phyloP scores from a whole-genome alignment of 805 yeast genomes.

The Suhomyces sp. region DNA sequence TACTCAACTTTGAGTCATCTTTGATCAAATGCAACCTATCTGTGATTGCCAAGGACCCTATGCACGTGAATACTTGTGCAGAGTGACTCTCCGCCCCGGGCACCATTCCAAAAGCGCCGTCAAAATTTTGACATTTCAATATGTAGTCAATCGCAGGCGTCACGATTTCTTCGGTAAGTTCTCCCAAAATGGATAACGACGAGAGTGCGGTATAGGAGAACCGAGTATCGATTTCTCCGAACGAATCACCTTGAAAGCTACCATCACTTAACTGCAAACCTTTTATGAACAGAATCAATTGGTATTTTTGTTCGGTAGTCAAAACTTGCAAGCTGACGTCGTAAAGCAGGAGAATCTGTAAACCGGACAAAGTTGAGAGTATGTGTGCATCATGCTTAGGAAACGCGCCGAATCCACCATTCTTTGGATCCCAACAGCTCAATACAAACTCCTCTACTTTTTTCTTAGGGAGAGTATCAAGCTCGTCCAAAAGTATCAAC shows the following conservation, averaged over 20 bases:
- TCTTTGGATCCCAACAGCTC: slow-evolving; percentile 54
- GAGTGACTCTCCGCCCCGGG: slow-evolving; percentile 97
- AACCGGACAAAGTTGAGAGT: slow-evolving; percentile 77
- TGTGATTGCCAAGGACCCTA: slow-evolving; percentile 75
- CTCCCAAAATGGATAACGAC: slow-evolving; percentile 66
- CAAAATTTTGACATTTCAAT: slow-evolving; percentile 75
- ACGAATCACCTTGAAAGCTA: slow-evolving; percentile 82
- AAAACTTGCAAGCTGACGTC: slow-evolving; percentile 50
- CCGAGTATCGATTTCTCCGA: slow-evolving; percentile 91
- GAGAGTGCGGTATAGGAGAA: slow-evolving; percentile 83
- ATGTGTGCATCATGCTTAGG: slow-evolving; percentile 89
- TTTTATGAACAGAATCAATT: slow-evolving; percentile 32
- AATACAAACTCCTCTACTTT: slow-evolving; percentile 69
- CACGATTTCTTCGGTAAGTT: slow-evolving; percentile 51
- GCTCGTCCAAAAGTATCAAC: slow-evolving; percentile 50
- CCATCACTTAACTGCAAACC: slow-evolving; percentile 60
- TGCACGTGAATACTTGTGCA: slow-evolving; percentile 84
- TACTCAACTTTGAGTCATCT: slow-evolving; percentile 51
- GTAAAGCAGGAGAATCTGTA: slow-evolving; percentile 73
- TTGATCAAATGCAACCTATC: slow-evolving; percentile 49
- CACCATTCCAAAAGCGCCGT: slow-evolving; percentile 90
- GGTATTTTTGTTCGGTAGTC: slow-evolving; percentile 24
- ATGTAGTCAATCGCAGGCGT: slow-evolving; percentile 68
- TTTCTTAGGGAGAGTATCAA: slow-evolving; percentile 54
- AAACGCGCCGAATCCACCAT: slow-evolving; percentile 87